Evolutionary conservation across 1,284 basidiomycete genomes (phyloP).

Genomic region (Ustilago cynodontis): DNA sequence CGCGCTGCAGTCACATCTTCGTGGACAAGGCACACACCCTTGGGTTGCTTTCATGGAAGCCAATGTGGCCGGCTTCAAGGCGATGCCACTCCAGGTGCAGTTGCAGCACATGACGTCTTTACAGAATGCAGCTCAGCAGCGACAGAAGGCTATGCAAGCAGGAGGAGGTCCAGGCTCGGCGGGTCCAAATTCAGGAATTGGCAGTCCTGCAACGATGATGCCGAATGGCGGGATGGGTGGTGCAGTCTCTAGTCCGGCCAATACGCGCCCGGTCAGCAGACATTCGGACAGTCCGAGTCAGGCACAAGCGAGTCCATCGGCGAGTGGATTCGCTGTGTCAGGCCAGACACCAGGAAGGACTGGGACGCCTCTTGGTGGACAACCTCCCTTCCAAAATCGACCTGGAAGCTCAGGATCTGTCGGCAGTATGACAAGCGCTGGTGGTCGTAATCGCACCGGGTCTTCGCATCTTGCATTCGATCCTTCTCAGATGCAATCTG

Average conservation of each 20-base stretch:
- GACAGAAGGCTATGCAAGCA: slow-evolving; percentile 28
- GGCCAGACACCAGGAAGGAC: slow-evolving; percentile 9
- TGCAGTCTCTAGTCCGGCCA: slow-evolving; percentile 20
- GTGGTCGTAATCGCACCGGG: slow-evolving; percentile 34
- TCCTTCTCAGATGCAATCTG: slow-evolving; percentile 41
- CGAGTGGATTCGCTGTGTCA: slow-evolving; percentile 15
- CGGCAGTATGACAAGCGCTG: slow-evolving; percentile 38
- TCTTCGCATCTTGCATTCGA: slow-evolving; percentile 35
- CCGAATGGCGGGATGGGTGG: slow-evolving; percentile 28
- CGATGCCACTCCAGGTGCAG: slow-evolving; percentile 52
- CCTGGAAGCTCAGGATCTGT: slow-evolving; percentile 46
- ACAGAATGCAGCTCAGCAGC: slow-evolving; percentile 46
- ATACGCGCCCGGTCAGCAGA: slow-evolving; percentile 22
- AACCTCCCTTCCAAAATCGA: slow-evolving; percentile 22
- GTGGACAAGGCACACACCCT: slow-evolving; percentile 52
- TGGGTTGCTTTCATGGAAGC: slow-evolving; percentile 58
- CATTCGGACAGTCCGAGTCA: slow-evolving; percentile 39
- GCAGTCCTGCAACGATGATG: slow-evolving; percentile 31
- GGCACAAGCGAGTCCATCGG: slow-evolving; percentile 30
- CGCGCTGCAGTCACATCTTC: slow-evolving; percentile 52
- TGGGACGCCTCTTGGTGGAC: slow-evolving; percentile 27
- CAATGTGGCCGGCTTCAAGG: slow-evolving; percentile 43
- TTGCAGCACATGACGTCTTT: slow-evolving; percentile 56
- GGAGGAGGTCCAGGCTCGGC: slow-evolving; percentile 9
- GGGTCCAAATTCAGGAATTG: neutral